Evolutionary conservation across 1,139 yeast genomes (phyloP).

Genomic region (Zygosaccharomyces pseudobailii): DNA sequence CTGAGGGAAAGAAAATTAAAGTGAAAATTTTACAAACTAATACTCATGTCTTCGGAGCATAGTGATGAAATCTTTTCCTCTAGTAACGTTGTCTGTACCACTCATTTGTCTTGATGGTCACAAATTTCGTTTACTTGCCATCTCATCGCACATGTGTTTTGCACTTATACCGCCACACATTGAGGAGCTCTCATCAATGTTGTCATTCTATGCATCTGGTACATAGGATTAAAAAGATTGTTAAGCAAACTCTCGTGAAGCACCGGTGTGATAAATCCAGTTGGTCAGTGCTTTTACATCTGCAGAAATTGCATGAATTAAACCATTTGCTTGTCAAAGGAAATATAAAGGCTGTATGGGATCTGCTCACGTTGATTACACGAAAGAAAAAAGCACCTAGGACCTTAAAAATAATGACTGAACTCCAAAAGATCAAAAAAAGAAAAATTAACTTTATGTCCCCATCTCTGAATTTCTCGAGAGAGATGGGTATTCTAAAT

Average conservation of each 20-base stretch:
- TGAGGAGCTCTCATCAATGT: constrained; percentile 16
- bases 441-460: not conserved
- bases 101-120: constrained; percentile 27
- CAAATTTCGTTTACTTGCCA: constrained; percentile 33
- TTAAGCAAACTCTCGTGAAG: constrained; percentile 11
- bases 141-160: constrained; percentile 25
- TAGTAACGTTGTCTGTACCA: not conserved
- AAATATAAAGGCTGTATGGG: constrained; percentile 10
- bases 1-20: no score
- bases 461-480: constrained; percentile 3
- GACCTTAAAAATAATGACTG: constrained; percentile 3
- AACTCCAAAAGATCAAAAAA: constrained; percentile 3
- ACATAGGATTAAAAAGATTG: constrained; percentile 9
- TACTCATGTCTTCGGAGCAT: not conserved
- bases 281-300: constrained; percentile 21
- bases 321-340: constrained; percentile 11
- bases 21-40: not conserved
- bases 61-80: not conserved
- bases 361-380: constrained; percentile 10
- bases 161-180: constrained; percentile 23
- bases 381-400: constrained; percentile 8
- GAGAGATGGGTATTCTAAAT: constrained; percentile 15
- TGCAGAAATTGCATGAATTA: constrained; percentile 15
- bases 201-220: constrained; percentile 18
- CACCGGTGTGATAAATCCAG: constrained; percentile 25